A percentile compares a stretch with the other conserved stretches of the same genome.
Evolutionary conservation across 495 filamentous ascomycete species (phyloP).

Genomic region (Talaromyces proteolyticus): DNA sequence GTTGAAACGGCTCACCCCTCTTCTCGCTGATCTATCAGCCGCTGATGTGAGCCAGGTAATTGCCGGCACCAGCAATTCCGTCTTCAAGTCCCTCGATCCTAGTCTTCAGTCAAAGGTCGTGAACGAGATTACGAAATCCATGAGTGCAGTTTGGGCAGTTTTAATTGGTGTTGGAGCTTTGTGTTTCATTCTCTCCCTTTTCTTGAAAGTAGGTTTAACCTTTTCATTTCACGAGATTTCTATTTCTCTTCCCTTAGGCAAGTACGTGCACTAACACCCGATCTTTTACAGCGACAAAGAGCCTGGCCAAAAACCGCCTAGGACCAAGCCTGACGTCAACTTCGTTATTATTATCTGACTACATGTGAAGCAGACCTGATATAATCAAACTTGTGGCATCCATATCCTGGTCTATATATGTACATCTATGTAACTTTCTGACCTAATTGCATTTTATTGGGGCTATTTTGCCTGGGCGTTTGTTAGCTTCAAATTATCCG

Average conservation of each 20-base stretch:
- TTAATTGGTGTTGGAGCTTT: background rate
- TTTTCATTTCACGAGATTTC: no score
- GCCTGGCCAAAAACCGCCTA: background rate
- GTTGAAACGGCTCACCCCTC: slow-evolving; percentile 5
- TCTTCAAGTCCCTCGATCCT: background rate
- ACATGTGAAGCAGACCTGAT: no score
- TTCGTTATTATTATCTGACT: background rate
- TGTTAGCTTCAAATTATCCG: background rate
- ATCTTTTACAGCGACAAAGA: background rate
- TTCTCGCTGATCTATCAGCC: background rate
- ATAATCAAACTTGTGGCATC: background rate
- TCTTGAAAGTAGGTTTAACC: background rate
- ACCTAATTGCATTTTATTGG: background rate
- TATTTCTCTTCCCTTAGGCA: background rate
- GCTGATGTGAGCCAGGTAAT: background rate
- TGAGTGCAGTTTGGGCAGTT: background rate
- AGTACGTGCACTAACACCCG: background rate
- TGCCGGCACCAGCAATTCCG: background rate
- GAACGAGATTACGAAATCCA: background rate
- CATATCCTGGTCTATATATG: background rate
- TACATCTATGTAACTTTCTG: background rate
- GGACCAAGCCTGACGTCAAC: background rate
- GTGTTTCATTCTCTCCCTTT: background rate
- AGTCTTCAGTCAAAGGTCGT: background rate
- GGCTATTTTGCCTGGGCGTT: background rate